phyloP scores from a whole-genome alignment of 192 early-diverging fungal genomes.

The Podochytrium sp. region DNA sequence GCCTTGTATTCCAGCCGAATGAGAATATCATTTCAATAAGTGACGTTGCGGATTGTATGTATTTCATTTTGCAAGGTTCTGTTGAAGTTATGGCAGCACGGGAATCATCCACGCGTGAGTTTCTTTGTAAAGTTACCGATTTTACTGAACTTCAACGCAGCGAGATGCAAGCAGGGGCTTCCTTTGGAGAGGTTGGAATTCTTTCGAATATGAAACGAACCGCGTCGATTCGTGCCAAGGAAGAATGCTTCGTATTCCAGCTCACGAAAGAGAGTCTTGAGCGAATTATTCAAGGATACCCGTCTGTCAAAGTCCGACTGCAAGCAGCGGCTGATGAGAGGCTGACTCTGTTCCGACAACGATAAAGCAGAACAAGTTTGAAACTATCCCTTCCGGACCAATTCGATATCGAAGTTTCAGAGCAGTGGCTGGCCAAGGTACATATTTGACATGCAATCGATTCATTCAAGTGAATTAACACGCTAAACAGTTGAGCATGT shows the following conservation, averaged over 20 bases:
- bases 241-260: conserved; percentile 48
- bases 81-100: conserved; percentile 41
- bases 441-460: neutral
- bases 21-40: conserved; percentile 40
- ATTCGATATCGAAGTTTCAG: conserved; percentile 48
- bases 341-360: conserved; percentile 33
- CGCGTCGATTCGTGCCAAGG: conserved; percentile 48
- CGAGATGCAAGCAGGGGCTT: conserved; percentile 42
- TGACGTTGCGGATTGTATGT: conserved; percentile 48
- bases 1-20: conserved; percentile 29
- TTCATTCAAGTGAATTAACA: neutral
- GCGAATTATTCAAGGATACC: conserved; percentile 37
- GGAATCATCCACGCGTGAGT: no score
- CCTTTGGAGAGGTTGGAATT: conserved; percentile 59
- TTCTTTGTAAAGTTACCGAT: no score
- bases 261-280: conserved; percentile 42
- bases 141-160: conserved; percentile 42
- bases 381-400: conserved; percentile 8
- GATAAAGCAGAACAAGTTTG: neutral
- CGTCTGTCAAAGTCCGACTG: conserved; percentile 43
- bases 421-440: conserved; percentile 49
- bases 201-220: conserved; percentile 51
- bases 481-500: conserved; percentile 35
- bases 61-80: conserved; percentile 46
- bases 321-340: conserved; percentile 48